Evolutionary conservation across 345 rosid genomes (phyloP), one percentile per base, ranked within the genome.

Genomic region (Salix udensis): DNA sequence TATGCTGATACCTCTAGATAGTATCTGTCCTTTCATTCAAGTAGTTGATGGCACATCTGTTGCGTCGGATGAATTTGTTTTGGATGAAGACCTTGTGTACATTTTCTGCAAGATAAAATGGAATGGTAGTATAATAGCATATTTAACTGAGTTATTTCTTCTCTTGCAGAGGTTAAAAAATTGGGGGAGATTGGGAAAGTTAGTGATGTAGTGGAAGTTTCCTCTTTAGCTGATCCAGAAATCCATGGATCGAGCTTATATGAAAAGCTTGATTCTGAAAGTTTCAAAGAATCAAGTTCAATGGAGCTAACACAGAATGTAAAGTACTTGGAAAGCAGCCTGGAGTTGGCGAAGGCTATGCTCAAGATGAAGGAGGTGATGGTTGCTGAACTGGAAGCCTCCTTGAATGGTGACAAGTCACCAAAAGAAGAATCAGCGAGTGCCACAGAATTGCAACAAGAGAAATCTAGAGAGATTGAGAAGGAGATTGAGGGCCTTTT

Each of bases 171-270:
- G 83, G 79, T 94, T 31, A 67, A 78, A 46, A 89, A 87, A 21
- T 86, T 94, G 4, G 85, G 83, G 21, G 91, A 84, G 82, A 83
- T 89, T 71, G 91, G 91, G 42, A 83, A 82, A 83, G 83, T 68
- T 66, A 75, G 77, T 81, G 77, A 74, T 65, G 71, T 71, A n/a
- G 83, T 84, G 66, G 76, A 48, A 18, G 86, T 74, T 66, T 48
- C 74, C 65, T 75, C 71, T 74, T 76, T 16, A 37, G 23, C 71
- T 7, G 81, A 75, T 60, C 55, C 68, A 10, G 78, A 64, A 81
- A 72, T 80, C 75, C 76, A 71, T 36, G 88, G 87, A 73, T 86
- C 80, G 55, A 82, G 82, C 68, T 80, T 88, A 50, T 82, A 87
- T 66, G 78, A 65, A 48, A 85, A 75, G 75, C 71, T 83, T 44